Conservation (phyloP, 768 basidiomycete species). For the Mycena kentingensis region DNA sequence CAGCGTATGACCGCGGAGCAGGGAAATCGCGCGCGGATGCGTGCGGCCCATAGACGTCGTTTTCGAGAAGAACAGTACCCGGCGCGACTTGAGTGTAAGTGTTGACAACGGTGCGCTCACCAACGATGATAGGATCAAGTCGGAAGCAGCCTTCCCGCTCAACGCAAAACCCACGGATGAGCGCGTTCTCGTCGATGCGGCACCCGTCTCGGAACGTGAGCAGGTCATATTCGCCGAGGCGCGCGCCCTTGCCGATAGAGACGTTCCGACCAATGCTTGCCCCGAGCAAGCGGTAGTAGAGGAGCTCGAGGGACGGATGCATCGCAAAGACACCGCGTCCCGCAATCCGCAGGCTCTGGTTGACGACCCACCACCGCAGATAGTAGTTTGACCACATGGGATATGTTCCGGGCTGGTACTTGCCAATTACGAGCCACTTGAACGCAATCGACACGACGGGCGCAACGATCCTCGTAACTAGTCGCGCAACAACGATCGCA, state of each 20-base stretch:
- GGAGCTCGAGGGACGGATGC: slow-evolving; percentile 37
- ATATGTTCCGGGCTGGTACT: slow-evolving; percentile 40
- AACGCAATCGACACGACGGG: slow-evolving; percentile 43
- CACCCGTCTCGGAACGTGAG: slow-evolving; percentile 45
- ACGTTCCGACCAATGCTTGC: slow-evolving; percentile 46
- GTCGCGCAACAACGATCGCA: slow-evolving; percentile 38
- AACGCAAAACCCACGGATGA: slow-evolving; percentile 46
- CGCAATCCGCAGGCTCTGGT: slow-evolving; percentile 25
- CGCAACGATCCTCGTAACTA: slow-evolving; percentile 36
- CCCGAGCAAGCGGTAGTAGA: slow-evolving; percentile 50
- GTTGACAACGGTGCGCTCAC: slow-evolving; percentile 41
- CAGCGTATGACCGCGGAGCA: slow-evolving; percentile 38
- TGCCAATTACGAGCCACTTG: slow-evolving; percentile 51
- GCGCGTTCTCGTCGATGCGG: slow-evolving; percentile 39
- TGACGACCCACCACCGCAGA: slow-evolving; percentile 22
- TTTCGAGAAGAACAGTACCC: slow-evolving; percentile 38
- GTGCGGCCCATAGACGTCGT: slow-evolving; percentile 47
- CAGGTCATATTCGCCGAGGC: slow-evolving; percentile 49
- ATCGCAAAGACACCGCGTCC: slow-evolving; percentile 46
- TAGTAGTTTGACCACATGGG: slow-evolving; percentile 32
- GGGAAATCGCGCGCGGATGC: slow-evolving; percentile 45
- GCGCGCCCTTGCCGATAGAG: slow-evolving; percentile 38
- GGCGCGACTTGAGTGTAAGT: slow-evolving; percentile 47
- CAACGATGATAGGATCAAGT: slow-evolving; percentile 41
- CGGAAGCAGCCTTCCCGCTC: slow-evolving; percentile 48